phyloP scores from a whole-genome alignment of 1,139 yeast genomes.

The Tardiomyces blankii region DNA sequence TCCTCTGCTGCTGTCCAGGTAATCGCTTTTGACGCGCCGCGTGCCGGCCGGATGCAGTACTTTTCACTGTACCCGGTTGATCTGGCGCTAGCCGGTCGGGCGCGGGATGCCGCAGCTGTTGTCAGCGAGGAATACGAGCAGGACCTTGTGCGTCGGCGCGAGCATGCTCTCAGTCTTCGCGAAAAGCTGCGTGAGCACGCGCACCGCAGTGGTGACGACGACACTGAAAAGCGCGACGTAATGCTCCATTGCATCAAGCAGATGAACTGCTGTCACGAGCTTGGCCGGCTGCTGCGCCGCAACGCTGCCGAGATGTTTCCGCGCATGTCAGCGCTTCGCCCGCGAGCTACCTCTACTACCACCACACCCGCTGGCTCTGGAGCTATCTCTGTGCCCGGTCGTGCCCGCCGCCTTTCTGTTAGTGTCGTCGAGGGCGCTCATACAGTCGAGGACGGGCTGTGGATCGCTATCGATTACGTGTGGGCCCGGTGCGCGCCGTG shows the following conservation, averaged over 20 bases:
- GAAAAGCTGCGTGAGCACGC: neutral
- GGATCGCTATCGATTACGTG: neutral
- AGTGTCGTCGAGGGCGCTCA: constrained; percentile 3
- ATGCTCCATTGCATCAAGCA: constrained; percentile 21
- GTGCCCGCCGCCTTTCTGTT: constrained; percentile 3
- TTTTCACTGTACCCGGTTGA: constrained; percentile 65
- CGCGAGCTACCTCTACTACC: too few relatives aligned
- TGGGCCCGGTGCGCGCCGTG: constrained; percentile 3
- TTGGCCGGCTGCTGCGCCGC: constrained; percentile 19
- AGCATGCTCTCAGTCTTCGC: neutral
- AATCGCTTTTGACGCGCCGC: constrained; percentile 63
- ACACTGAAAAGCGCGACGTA: constrained; percentile 4
- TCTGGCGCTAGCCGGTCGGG: constrained; percentile 42
- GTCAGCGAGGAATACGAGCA: constrained; percentile 22
- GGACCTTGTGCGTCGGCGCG: constrained; percentile 14
- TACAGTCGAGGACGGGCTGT: constrained; percentile 1
- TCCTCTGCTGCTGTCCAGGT: constrained; percentile 31
- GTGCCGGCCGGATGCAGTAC: constrained; percentile 63
- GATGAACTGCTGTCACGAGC: constrained; percentile 24
- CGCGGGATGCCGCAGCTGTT: constrained; percentile 12
- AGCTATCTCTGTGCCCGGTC: constrained; percentile 1
- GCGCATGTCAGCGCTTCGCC: constrained; percentile 7
- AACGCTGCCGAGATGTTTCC: constrained; percentile 22
- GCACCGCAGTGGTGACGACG: neutral
- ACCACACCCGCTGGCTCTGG: too few relatives aligned